These are phyloP conservation scores for Barnettozyma sp. DNA, from an alignment of 805 yeast genomes.

Conservation along the genomic window DNA sequence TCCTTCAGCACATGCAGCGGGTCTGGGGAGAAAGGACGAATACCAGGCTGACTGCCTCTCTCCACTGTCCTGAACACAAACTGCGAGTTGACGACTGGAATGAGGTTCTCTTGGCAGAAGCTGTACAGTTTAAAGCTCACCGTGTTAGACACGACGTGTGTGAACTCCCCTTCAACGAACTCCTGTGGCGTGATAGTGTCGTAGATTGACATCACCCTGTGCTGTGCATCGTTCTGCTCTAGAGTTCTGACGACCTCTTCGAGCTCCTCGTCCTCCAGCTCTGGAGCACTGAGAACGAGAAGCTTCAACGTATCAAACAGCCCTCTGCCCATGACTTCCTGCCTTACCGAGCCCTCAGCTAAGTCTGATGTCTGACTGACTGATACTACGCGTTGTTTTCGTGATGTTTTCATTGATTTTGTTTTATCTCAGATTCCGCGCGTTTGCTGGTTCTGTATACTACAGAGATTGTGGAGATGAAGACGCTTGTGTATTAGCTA, in stretches of 20 bases:
- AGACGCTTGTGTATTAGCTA: no score
- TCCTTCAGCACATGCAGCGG: slow-evolving; percentile 57
- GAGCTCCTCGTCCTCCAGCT: slow-evolving; percentile 11
- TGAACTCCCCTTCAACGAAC: slow-evolving; percentile 19
- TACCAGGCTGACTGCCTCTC: slow-evolving; percentile 38
- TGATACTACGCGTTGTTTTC: no score
- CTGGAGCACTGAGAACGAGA: slow-evolving; percentile 18
- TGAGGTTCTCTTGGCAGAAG: slow-evolving; percentile 43
- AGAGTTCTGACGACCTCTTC: slow-evolving; percentile 19
- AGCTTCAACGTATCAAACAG: slow-evolving; percentile 20
- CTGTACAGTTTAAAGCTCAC: slow-evolving; percentile 37
- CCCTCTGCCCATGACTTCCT: slow-evolving; percentile 14
- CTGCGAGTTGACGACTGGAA: slow-evolving; percentile 55
- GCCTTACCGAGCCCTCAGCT: background rate
- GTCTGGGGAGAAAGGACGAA: slow-evolving; percentile 64
- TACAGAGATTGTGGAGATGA: no score
- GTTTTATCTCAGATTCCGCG: no score
- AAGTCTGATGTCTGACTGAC: background rate
- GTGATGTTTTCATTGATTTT: no score
- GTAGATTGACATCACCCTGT: slow-evolving; percentile 16
- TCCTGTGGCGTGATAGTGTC: slow-evolving; percentile 20
- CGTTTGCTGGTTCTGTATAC: no score
- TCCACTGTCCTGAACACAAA: slow-evolving; percentile 52
- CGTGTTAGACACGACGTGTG: slow-evolving; percentile 48
- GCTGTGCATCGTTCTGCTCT: slow-evolving; percentile 22